A percentile compares a stretch with the other conserved stretches of the same genome.
These are phyloP conservation scores for Sicyos baderoa DNA, from an alignment of 306 rosid genomes.

Conservation along the genomic window DNA sequence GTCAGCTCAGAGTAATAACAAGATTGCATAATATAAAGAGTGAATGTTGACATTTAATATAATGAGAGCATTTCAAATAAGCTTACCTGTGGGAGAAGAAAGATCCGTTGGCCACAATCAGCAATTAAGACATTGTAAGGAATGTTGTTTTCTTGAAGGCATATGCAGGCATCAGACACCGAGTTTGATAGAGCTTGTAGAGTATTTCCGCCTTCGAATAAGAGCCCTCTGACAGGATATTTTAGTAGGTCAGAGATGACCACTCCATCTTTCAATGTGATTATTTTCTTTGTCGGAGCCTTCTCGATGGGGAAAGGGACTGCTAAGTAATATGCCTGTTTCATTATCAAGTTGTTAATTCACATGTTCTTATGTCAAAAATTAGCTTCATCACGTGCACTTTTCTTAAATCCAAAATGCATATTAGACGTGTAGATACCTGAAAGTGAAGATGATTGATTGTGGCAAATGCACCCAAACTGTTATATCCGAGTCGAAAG, in stretches of 20 bases:
- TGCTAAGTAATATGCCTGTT: slow-evolving; percentile 82
- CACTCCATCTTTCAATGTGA: slow-evolving; percentile 41
- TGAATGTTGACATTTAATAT: not conserved
- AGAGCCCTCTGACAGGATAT: slow-evolving; percentile 81
- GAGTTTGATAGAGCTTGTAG: slow-evolving; percentile 50
- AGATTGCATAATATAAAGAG: not conserved
- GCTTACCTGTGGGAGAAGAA: slow-evolving; percentile 83
- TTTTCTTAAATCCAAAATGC: not conserved
- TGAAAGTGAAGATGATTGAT: slow-evolving; percentile 98
- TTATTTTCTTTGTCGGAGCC: slow-evolving; percentile 69
- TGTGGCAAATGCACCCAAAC: slow-evolving; percentile 96
- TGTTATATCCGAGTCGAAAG: slow-evolving; percentile 87
- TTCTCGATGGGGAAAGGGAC: slow-evolving; percentile 85
- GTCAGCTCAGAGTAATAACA: not conserved
- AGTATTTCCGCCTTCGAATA: slow-evolving; percentile 66
- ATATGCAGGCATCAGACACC: slow-evolving; percentile 76
- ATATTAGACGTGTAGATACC: slow-evolving; percentile 32
- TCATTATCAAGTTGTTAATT: not conserved
- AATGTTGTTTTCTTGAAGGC: slow-evolving; percentile 72
- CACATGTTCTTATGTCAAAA: not conserved
- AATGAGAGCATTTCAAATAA: not conserved
- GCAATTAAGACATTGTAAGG: slow-evolving; percentile 82
- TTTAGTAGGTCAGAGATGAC: slow-evolving; percentile 50
- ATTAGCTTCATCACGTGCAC: not conserved
- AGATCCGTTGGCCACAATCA: slow-evolving; percentile 65